Conservation (phyloP, 1,284 basidiomycete species). For the Melanopsichium pennsylvanicum region DNA sequence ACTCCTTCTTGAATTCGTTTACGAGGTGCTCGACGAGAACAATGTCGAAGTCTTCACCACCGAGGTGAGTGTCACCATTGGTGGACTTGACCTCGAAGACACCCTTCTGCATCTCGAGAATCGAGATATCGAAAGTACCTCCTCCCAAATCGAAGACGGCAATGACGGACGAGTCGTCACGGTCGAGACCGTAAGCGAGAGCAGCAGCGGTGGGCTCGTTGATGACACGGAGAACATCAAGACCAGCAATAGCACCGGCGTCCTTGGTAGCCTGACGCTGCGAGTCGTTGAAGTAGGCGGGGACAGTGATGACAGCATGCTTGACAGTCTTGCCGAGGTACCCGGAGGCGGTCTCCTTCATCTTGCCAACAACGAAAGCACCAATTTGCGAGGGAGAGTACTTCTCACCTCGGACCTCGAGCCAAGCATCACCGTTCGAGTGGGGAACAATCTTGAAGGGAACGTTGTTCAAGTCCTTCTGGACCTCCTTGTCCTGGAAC, state of each 20-base stretch:
- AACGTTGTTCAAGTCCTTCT: slow-evolving; percentile 79
- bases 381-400: slow-evolving; percentile 74
- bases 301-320: slow-evolving; percentile 90
- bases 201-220: slow-evolving; percentile 99
- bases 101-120: slow-evolving; percentile 98
- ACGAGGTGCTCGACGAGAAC: slow-evolving; percentile 86
- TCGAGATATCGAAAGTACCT: slow-evolving; percentile 96
- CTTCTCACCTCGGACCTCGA: slow-evolving; percentile 75
- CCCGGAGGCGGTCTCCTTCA: slow-evolving; percentile 92
- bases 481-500: slow-evolving; percentile 90
- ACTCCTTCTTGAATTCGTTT: slow-evolving; percentile 92
- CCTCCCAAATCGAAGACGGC: slow-evolving; percentile 96
- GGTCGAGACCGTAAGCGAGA: slow-evolving; percentile 79
- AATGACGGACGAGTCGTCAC: slow-evolving; percentile 69
- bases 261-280: slow-evolving; percentile 98
- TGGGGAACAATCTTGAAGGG: slow-evolving; percentile 79
- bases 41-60: slow-evolving; percentile 98
- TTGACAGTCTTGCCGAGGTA: slow-evolving; percentile 92
- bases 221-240: slow-evolving; percentile 96
- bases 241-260: slow-evolving; percentile 93
- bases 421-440: slow-evolving; percentile 73
- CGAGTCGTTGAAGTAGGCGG: slow-evolving; percentile 98
- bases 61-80: slow-evolving; percentile 97
- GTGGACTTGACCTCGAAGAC: slow-evolving; percentile 99
- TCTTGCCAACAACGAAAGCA: slow-evolving; percentile 87